phyloP scores from a whole-genome alignment of 192 early-diverging fungal species.

The Coemansia sp. region DNA sequence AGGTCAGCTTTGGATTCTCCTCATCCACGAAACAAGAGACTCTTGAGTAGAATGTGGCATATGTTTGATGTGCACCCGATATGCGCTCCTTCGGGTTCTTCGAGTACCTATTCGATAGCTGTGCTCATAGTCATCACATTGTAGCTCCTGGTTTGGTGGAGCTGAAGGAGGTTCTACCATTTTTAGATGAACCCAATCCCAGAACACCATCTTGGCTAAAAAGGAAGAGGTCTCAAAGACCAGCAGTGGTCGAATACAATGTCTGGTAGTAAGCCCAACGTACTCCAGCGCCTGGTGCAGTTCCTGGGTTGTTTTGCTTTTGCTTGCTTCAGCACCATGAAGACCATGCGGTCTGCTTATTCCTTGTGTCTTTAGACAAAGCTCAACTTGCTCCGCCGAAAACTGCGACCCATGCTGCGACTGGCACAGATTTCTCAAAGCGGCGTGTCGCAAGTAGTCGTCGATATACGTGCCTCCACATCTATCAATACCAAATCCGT shows the following conservation, averaged over 20 bases:
- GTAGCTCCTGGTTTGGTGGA: not conserved
- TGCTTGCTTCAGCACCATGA: not conserved
- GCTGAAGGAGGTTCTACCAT: constrained; percentile 3
- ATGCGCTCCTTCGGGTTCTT: constrained; percentile 39
- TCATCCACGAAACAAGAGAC: constrained; percentile 21
- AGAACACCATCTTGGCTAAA: constrained; percentile 33
- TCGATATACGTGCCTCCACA: constrained; percentile 9
- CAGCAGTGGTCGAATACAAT: not conserved
- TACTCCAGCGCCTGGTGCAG: constrained; percentile 13
- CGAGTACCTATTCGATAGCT: constrained; percentile 30
- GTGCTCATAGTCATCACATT: constrained; percentile 8
- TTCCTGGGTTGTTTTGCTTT: not conserved
- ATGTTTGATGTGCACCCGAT: constrained; percentile 41
- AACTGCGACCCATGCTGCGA: not conserved
- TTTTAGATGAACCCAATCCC: constrained; percentile 44
- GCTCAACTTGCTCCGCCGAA: not conserved
- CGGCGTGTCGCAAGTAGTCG: constrained; percentile 1
- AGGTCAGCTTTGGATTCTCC: too few relatives aligned
- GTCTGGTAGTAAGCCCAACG: not conserved
- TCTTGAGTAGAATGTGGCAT: constrained; percentile 26
- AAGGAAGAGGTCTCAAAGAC: constrained; percentile 23
- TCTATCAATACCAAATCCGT: constrained; percentile 11
- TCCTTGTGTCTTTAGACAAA: not conserved
- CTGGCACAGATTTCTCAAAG: not conserved
- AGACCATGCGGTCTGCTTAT: not conserved